Base-by-base conservation (phyloP, 148 eudicot species). In the Nepenthes gracilis region DNA sequence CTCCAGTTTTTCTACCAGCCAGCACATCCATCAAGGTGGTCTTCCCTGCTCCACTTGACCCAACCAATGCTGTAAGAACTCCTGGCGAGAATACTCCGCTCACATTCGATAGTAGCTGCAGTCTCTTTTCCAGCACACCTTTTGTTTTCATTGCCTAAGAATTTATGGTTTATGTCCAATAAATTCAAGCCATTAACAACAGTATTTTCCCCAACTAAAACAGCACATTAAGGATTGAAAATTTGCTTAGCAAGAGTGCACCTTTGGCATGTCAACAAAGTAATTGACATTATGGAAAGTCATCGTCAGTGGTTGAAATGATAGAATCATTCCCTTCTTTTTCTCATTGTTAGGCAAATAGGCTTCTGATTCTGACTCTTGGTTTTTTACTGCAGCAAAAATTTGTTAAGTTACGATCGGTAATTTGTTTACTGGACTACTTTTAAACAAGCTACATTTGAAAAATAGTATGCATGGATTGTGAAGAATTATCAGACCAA, bases 1-100 rank as follows among this genome's bases (percentile, higher is more conserved):
- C 97, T 61, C 94, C 89, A 1, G 97, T 88, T 77, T 92, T 92
- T 55, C 97, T 78, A 36, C 97, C 97, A 64, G 96, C 94, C 55
- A 92, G 84, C 14, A 88, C 96, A 74, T 92, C 97, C 97, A 92
- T 85, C 77, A 92, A 69, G 33, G 97, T 92, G 43, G 97, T 92
- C 80, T 92, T 92, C 45, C 96, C 97, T 6, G 97, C 97, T 66
- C 97, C 97, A 71, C 96, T 92, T 45, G 90, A 75, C 35, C 97
- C 97, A 47, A 92, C 87, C 56, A 92, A 72, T 55, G 97, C 97
- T 2, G 97, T 85, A 49, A 88, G 90, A 51, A 85, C 84, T 58
- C 97, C 96, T 6, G 97, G 97, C 2, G 81, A 75, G 71, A 92
- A 92, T 55, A 79, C 96, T 58, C 97, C 97, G 60, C 94, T 85